Conservation (phyloP, 176 grass and related monocot species). For the Musa itinerans region DNA sequence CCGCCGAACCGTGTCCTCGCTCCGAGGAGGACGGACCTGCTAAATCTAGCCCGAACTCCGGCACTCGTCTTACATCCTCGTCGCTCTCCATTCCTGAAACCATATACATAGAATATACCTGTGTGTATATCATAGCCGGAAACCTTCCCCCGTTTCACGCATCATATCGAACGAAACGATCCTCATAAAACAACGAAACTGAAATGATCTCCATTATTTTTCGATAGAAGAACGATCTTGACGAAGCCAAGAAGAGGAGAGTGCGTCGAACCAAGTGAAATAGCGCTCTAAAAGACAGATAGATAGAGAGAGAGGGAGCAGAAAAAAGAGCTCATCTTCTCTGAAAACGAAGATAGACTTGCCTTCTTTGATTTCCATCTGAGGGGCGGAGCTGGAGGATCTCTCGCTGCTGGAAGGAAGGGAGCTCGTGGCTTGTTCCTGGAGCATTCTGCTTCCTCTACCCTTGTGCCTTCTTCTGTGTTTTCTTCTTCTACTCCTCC, state of each 20-base stretch:
- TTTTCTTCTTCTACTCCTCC: constrained; percentile 16
- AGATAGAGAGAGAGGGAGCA: neutral
- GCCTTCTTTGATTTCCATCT: constrained; percentile 75
- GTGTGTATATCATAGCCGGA: neutral
- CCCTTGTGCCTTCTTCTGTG: constrained; percentile 22
- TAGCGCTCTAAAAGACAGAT: neutral
- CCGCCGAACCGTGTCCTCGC: constrained; percentile 11
- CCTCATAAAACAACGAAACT: neutral
- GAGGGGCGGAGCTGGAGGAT: constrained; percentile 79
- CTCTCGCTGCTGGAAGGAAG: constrained; percentile 87
- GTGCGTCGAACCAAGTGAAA: no score
- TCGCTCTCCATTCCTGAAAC: constrained; percentile 73
- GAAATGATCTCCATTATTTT: neutral
- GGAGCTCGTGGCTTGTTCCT: constrained; percentile 67
- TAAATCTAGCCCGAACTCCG: constrained; percentile 50
- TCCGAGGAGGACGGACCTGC: constrained; percentile 45
- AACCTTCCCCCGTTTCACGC: neutral
- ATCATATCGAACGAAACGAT: neutral
- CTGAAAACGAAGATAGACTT: neutral
- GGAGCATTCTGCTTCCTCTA: constrained; percentile 45
- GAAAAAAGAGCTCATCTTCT: neutral
- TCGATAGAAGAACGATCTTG: neutral
- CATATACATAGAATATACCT: neutral
- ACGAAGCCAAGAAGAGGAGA: neutral
- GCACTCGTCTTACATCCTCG: constrained; percentile 60